Conservation (phyloP, 768 basidiomycete species). For the Lactarius hengduanensis region DNA sequence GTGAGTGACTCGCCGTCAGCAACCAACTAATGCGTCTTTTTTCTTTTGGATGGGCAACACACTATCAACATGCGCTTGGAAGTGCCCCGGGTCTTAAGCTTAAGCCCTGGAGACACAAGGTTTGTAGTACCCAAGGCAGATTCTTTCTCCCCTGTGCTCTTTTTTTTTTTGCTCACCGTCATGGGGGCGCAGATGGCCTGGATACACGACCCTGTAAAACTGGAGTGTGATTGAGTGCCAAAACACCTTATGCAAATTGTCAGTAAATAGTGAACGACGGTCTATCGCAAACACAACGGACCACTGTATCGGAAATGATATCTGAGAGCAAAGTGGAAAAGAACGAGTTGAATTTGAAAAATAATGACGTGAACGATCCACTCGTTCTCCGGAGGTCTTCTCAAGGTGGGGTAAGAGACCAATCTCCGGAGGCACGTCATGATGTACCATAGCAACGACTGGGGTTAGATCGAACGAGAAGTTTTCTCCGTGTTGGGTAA, state of each 20-base stretch:
- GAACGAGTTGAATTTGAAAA: neutral
- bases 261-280: too few relatives aligned
- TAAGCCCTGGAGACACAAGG: too few relatives aligned
- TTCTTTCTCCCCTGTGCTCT: too few relatives aligned
- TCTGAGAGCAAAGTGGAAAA: neutral
- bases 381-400: neutral
- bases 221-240: too few relatives aligned
- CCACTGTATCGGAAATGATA: too few relatives aligned
- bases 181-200: slow-evolving; percentile 63
- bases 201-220: slow-evolving; percentile 52
- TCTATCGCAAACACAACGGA: neutral
- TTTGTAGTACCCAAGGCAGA: too few relatives aligned
- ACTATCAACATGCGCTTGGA: too few relatives aligned
- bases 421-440: neutral
- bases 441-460: neutral
- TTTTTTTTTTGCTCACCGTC: neutral
- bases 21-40: too few relatives aligned
- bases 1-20: too few relatives aligned
- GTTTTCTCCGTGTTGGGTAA: neutral
- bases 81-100: too few relatives aligned
- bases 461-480: neutral
- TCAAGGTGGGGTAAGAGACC: neutral
- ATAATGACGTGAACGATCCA: neutral
- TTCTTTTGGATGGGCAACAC: too few relatives aligned
- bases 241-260: slow-evolving; percentile 41